Conservation (phyloP, 2,329 filamentous ascomycete genomes). For the Fusarium sp. region DNA sequence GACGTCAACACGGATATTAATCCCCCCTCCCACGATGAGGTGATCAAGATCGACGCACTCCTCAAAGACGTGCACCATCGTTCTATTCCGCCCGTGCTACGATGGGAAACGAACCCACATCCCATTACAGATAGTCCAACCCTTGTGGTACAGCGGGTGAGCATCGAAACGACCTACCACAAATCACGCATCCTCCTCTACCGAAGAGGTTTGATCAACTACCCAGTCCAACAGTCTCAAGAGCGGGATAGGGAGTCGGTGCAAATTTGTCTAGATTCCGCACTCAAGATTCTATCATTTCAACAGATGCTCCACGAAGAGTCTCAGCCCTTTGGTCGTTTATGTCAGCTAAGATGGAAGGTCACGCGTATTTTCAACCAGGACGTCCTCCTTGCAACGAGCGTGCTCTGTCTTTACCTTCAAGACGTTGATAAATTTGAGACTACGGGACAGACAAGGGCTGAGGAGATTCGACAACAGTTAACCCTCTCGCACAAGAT, state of each 20-base stretch:
- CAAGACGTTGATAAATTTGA: slow-evolving; percentile 29
- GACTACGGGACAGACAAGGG: slow-evolving; percentile 13
- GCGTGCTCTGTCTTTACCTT: slow-evolving; percentile 28
- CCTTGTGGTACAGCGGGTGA: slow-evolving; percentile 26
- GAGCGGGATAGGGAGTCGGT: slow-evolving; percentile 18
- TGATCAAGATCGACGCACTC: slow-evolving; percentile 14
- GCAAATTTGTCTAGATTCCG: slow-evolving; percentile 23
- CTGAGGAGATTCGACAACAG: slow-evolving; percentile 23
- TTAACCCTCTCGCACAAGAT: slow-evolving; percentile 23
- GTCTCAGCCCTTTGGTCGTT: slow-evolving; percentile 29
- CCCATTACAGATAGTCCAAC: slow-evolving; percentile 29
- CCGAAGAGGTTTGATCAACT: slow-evolving; percentile 23
- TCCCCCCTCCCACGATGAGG: slow-evolving; percentile 18
- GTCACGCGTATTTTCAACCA: slow-evolving; percentile 26
- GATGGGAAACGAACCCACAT: slow-evolving; percentile 18
- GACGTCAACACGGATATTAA: slow-evolving; percentile 22
- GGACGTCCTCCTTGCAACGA: slow-evolving; percentile 27
- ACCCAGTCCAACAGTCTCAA: slow-evolving; percentile 9
- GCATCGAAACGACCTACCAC: slow-evolving; percentile 22
- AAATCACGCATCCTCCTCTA: slow-evolving; percentile 25
- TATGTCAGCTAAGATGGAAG: slow-evolving; percentile 25
- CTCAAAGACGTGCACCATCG: slow-evolving; percentile 23
- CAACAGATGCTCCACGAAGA: slow-evolving; percentile 31
- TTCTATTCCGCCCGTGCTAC: slow-evolving; percentile 17
- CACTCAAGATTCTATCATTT: slow-evolving; percentile 26